phyloP scores from a whole-genome alignment of 768 basidiomycete species.

The Botryobasidium botryosum region DNA sequence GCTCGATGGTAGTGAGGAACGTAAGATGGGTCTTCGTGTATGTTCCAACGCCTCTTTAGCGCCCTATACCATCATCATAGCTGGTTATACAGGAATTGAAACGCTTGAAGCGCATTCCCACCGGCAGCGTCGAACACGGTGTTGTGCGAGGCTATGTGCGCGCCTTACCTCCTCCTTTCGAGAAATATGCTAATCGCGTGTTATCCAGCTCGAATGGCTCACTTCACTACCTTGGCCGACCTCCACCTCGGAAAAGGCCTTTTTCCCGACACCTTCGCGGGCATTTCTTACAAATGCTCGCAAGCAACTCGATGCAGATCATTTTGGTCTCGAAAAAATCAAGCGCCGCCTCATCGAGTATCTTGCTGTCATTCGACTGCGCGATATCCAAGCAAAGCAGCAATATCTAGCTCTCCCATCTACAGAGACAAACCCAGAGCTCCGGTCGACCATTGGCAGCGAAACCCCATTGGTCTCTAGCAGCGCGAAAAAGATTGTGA shows the following conservation, averaged over 20 bases:
- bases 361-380: constrained; percentile 31
- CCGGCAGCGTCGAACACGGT: constrained; percentile 79
- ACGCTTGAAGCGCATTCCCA: constrained; percentile 71
- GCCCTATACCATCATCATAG: no score
- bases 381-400: not conserved
- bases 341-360: constrained; percentile 87
- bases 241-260: constrained; percentile 10
- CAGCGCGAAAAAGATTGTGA: constrained; percentile 15
- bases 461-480: not conserved
- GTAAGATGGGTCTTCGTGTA: constrained; percentile 64
- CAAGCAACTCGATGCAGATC: constrained; percentile 70
- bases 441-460: not conserved
- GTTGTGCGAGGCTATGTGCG: constrained; percentile 71
- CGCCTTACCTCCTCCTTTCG: constrained; percentile 11
- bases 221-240: constrained; percentile 60
- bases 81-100: no score
- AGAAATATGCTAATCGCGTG: constrained; percentile 12
- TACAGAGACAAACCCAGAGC: no score
- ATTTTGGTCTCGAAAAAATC: constrained; percentile 83
- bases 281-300: constrained; percentile 55
- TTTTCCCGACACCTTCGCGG: constrained; percentile 20
- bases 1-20: constrained; percentile 55
- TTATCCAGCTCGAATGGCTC: constrained; percentile 70
- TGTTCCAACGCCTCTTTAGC: no score
- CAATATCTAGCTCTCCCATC: no score